Evolutionary conservation across 2,329 filamentous ascomycete species (phyloP).

Genomic region (Thielaviopsis ethacetica): DNA sequence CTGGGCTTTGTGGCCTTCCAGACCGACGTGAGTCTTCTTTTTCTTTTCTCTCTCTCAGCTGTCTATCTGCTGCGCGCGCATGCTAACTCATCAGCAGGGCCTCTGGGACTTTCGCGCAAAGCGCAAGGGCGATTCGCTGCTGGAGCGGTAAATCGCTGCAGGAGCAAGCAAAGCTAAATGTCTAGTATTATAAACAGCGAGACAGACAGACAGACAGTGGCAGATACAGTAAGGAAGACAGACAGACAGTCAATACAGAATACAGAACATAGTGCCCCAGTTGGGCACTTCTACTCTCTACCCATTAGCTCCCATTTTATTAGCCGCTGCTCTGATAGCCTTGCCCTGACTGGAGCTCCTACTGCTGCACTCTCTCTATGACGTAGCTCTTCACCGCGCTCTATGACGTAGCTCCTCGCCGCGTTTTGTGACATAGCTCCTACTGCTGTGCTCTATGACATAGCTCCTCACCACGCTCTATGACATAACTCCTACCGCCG

Average conservation of each 20-base stretch:
- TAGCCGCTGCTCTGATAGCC: background rate
- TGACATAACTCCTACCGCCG: background rate
- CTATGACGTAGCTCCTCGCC: too few species aligned
- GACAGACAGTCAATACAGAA: conserved; percentile 2
- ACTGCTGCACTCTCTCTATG: too few species aligned
- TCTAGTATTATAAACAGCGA: background rate
- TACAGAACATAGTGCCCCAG: background rate
- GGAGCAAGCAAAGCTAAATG: too few species aligned
- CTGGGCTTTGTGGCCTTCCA: conserved; percentile 58
- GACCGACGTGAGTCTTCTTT: conserved; percentile 57
- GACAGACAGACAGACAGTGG: background rate
- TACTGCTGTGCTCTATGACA: too few species aligned
- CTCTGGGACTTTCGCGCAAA: conserved; percentile 76
- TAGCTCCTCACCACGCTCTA: too few species aligned
- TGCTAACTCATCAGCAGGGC: conserved; percentile 40
- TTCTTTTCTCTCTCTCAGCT: background rate
- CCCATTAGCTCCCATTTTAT: background rate
- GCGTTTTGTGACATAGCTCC: too few species aligned
- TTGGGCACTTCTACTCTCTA: background rate
- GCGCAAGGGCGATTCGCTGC: conserved; percentile 69
- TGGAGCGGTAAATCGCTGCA: conserved; percentile 46
- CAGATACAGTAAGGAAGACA: background rate
- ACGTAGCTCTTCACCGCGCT: too few species aligned
- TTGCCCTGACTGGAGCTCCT: background rate
- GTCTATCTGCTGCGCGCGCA: background rate